phyloP scores from a whole-genome alignment of 2,329 filamentous ascomycete genomes.

The Aaosphaeria pasadenensis region DNA sequence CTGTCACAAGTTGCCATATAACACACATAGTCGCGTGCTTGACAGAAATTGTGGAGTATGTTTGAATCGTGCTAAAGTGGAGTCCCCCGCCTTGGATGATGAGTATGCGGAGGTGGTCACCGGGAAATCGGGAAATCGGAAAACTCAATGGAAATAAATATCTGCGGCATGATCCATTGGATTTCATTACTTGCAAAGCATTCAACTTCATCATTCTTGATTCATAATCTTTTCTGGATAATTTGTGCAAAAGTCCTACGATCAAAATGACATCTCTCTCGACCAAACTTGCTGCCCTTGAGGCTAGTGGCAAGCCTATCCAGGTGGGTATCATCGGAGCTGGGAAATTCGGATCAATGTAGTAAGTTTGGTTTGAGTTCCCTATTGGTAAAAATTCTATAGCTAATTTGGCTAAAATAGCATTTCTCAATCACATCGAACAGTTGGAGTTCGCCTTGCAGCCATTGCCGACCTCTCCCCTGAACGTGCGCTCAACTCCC shows the following conservation, averaged over 20 bases:
- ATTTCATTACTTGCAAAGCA: not conserved
- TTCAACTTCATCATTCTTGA: not conserved
- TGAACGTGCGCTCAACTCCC: conserved; percentile 40
- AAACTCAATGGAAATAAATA: not conserved
- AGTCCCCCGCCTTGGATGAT: too few species aligned
- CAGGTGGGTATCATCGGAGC: conserved; percentile 45
- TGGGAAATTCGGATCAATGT: conserved; percentile 49
- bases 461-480: conserved; percentile 45
- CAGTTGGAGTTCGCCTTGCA: conserved; percentile 42
- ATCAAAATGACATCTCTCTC: conserved; percentile 12
- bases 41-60: too few species aligned
- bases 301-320: conserved; percentile 11
- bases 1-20: too few species aligned
- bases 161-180: not conserved
- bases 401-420: conserved; percentile 5
- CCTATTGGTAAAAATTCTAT: not conserved
- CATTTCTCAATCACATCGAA: conserved; percentile 46
- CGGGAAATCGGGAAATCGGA: conserved; percentile 1
- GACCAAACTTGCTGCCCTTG: conserved; percentile 11
- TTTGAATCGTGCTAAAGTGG: too few species aligned
- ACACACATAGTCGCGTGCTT: too few species aligned
- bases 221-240: not conserved
- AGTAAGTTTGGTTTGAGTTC: conserved; percentile 15
- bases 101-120: not conserved
- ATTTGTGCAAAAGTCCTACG: not conserved